Conservation (phyloP, 176 grass and related monocot species). For the Oryza rufipogon region DNA sequence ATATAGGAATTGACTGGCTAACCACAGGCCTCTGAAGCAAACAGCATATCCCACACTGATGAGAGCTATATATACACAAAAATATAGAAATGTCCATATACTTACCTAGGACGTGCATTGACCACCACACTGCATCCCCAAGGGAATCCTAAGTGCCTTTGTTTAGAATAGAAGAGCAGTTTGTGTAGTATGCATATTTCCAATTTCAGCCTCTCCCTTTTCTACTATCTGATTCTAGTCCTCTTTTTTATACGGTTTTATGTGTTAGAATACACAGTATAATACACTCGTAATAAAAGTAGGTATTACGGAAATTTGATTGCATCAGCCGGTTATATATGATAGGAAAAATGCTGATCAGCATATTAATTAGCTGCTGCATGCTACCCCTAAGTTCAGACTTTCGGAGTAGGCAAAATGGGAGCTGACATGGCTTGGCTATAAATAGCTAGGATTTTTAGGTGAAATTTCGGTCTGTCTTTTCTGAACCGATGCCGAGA, state of each 20-base stretch:
- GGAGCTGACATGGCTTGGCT: neutral
- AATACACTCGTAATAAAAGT: neutral
- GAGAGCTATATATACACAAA: neutral
- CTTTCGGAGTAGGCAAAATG: neutral
- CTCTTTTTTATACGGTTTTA: neutral
- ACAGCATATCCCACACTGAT: neutral
- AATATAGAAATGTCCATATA: neutral
- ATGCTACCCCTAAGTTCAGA: neutral
- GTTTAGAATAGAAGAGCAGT: neutral
- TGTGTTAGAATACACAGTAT: neutral
- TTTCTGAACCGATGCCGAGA: neutral
- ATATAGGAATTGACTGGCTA: constrained; percentile 40
- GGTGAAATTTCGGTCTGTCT: neutral
- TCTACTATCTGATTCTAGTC: neutral
- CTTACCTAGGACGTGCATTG: neutral
- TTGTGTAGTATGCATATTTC: neutral
- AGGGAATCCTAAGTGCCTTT: neutral
- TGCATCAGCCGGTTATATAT: too few species aligned
- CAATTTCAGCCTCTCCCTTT: neutral
- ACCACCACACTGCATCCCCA: neutral
- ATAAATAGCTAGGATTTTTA: neutral
- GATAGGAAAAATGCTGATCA: neutral
- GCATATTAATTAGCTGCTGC: neutral
- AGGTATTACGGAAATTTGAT: neutral
- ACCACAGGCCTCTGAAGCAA: constrained; percentile 3